phyloP scores from a whole-genome alignment of 2,329 filamentous ascomycete species.

The Colletotrichum sojae region DNA sequence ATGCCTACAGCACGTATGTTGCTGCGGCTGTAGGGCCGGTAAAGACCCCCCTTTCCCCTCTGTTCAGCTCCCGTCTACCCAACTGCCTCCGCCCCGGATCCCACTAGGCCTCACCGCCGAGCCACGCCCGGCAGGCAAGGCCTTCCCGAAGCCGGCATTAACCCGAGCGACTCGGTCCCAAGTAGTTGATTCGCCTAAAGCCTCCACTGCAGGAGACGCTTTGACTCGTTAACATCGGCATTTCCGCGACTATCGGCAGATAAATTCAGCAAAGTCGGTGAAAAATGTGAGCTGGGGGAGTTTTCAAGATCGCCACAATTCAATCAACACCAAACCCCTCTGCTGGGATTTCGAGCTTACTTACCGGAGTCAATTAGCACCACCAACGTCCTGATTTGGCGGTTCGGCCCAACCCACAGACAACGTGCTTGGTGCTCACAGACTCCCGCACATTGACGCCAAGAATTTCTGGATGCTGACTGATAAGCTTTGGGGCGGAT shows the following conservation, averaged over 20 bases:
- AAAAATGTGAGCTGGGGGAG: background rate
- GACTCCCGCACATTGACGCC: constrained; percentile 25
- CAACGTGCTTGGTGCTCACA: constrained; percentile 12
- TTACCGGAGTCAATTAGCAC: background rate
- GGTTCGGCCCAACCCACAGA: background rate
- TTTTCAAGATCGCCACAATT: background rate
- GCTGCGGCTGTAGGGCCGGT: background rate
- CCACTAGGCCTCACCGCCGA: background rate
- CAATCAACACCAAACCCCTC: background rate
- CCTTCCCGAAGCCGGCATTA: background rate
- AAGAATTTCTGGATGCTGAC: constrained; percentile 20
- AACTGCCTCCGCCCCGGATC: background rate
- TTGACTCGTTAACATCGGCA: constrained; percentile 17
- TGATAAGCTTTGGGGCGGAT: background rate
- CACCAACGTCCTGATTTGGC: background rate
- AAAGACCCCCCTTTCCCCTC: background rate
- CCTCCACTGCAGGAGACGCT: background rate
- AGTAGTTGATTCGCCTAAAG: background rate
- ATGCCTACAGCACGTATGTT: background rate
- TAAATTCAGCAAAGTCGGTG: constrained; percentile 10
- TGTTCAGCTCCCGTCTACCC: background rate
- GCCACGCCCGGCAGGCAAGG: background rate
- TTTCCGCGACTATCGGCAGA: constrained; percentile 15
- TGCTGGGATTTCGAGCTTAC: background rate
- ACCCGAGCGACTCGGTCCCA: background rate